These are phyloP conservation scores for Verticillium zaregamsianum DNA, from an alignment of 2,329 filamentous ascomycete species.

Conservation along the genomic window DNA sequence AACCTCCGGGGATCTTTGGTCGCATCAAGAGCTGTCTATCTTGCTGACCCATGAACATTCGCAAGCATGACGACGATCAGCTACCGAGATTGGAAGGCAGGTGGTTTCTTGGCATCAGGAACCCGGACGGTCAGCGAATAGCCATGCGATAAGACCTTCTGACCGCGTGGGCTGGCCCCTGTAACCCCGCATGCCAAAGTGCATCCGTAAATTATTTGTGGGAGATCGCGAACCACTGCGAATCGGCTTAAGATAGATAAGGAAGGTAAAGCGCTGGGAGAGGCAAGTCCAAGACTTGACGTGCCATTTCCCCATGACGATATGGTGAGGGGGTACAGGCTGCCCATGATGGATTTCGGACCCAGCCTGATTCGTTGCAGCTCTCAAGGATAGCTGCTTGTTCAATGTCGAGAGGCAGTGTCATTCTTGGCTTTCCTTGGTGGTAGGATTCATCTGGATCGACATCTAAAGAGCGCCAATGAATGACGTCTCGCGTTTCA, in stretches of 20 bases:
- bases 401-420: no score
- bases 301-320: no score
- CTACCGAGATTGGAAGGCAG: background rate
- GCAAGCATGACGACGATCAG: background rate
- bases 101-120: background rate
- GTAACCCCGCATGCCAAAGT: background rate
- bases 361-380: no score
- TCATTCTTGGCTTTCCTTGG: no score
- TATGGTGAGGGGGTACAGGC: no score
- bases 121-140: background rate
- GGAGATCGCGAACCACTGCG: background rate
- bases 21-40: background rate
- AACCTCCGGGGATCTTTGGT: background rate
- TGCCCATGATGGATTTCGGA: no score
- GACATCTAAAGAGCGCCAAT: no score
- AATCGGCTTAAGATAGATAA: background rate
- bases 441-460: no score
- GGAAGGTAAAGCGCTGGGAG: background rate
- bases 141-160: background rate
- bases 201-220: background rate
- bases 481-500: no score
- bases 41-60: background rate
- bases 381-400: no score
- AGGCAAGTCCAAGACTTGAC: background rate
- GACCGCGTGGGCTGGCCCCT: background rate